phyloP scores from a whole-genome alignment of 208 protist genomes.

The Novymonas esmeraldas region DNA sequence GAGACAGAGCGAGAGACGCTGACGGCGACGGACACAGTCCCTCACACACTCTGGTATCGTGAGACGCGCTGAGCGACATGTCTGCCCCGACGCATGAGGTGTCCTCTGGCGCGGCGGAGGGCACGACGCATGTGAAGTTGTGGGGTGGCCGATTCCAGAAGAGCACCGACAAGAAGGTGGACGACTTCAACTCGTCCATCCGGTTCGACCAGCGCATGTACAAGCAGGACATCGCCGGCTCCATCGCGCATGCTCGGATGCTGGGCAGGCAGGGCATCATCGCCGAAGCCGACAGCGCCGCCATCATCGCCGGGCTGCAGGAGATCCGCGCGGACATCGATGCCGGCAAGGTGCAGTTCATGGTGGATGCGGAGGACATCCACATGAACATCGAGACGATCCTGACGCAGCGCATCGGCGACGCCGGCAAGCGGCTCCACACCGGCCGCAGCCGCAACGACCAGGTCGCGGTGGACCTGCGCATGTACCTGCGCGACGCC shows the following conservation, averaged over 20 bases:
- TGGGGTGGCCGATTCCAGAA: conserved; percentile 42
- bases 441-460: conserved; percentile 40
- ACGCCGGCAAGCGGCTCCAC: conserved; percentile 38
- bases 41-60: no score
- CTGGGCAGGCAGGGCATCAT: conserved; percentile 36
- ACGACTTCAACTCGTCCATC: conserved; percentile 43
- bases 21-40: no score
- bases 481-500: conserved; percentile 37
- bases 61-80: no score
- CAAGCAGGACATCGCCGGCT: conserved; percentile 38
- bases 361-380: conserved; percentile 34
- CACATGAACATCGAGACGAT: conserved; percentile 44
- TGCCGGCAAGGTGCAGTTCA: conserved; percentile 23
- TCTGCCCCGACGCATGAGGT: no score
- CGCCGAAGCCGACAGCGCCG: conserved; percentile 26
- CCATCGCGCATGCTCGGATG: conserved; percentile 40
- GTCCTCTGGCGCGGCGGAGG: no score
- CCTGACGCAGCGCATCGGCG: conserved; percentile 33
- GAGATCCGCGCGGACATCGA: conserved; percentile 31
- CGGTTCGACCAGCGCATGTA: conserved; percentile 42
- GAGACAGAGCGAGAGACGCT: no score
- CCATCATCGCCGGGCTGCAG: conserved; percentile 30
- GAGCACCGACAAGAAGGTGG: conserved; percentile 35
- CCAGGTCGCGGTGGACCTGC: conserved; percentile 34
- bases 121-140: conserved; percentile 27